A percentile compares a stretch with the other conserved stretches of the same genome.
phyloP scores from a whole-genome alignment of 768 basidiomycete species.

The Pleurotus ostreatus region DNA sequence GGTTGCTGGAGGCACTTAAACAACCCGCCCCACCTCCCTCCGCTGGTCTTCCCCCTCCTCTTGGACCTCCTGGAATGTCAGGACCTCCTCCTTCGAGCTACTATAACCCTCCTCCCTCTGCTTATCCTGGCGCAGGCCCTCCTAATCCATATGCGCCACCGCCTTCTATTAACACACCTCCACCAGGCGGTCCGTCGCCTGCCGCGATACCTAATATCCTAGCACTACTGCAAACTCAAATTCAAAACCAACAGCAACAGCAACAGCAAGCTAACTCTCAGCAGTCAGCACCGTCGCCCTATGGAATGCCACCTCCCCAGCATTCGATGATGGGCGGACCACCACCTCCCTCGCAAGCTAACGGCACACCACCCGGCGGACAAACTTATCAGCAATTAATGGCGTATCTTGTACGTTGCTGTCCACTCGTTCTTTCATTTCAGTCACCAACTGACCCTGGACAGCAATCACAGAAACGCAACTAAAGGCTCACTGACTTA shows the following conservation, averaged over 20 bases:
- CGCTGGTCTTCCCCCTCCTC: conserved; percentile 27
- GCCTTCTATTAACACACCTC: conserved; percentile 26
- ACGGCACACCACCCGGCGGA: conserved; percentile 35
- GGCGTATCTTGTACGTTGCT: conserved; percentile 57
- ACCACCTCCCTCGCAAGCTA: conserved; percentile 33
- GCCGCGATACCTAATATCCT: conserved; percentile 41
- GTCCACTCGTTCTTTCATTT: background rate
- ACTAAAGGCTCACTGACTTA: background rate
- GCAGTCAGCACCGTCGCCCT: conserved; percentile 11
- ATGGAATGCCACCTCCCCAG: conserved; percentile 35
- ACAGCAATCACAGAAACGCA: conserved; percentile 29
- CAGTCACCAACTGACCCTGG: background rate
- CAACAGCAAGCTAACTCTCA: conserved; percentile 28
- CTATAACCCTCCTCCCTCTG: conserved; percentile 16
- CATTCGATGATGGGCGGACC: conserved; percentile 42
- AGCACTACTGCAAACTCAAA: conserved; percentile 64
- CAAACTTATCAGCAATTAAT: conserved; percentile 58
- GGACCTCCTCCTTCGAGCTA: conserved; percentile 36
- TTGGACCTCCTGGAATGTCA: conserved; percentile 30
- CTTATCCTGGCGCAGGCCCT: conserved; percentile 27
- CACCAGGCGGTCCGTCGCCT: conserved; percentile 31
- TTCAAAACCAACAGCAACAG: conserved; percentile 54
- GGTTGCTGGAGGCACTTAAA: conserved; percentile 77
- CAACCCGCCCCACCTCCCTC: conserved; percentile 47
- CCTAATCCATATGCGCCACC: conserved; percentile 21